These are phyloP conservation scores for Suhomyces xylopsoci DNA, from an alignment of 805 yeast species.

Conservation along the genomic window DNA sequence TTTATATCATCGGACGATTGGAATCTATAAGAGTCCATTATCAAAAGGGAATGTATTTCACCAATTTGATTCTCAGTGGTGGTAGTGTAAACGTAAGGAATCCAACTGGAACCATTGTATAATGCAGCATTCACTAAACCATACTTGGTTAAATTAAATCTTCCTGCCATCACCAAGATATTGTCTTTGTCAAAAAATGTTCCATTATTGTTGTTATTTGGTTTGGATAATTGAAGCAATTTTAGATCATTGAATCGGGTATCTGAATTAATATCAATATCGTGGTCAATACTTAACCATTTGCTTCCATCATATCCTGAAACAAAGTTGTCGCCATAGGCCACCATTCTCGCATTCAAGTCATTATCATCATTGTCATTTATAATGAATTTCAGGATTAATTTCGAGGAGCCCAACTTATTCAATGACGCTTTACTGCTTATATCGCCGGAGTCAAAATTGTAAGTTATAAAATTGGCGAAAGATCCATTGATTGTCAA, in stretches of 20 bases:
- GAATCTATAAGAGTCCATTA: constrained; percentile 32
- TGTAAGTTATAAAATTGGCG: constrained; percentile 50
- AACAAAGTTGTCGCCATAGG: constrained; percentile 33
- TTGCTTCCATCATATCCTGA: constrained; percentile 44
- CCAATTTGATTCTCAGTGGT: constrained; percentile 22
- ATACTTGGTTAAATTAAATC: constrained; percentile 43
- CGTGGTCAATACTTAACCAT: constrained; percentile 46
- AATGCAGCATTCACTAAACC: constrained; percentile 62
- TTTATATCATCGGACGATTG: constrained; percentile 35
- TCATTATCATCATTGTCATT: constrained; percentile 37
- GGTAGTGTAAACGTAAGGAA: constrained; percentile 54
- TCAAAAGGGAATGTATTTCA: constrained; percentile 26
- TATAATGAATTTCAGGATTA: constrained; percentile 42
- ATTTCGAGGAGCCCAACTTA: constrained; percentile 16
- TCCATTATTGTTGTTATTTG: constrained; percentile 27
- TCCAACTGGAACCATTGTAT: constrained; percentile 66
- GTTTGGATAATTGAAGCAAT: constrained; percentile 34
- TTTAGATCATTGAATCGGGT: constrained; percentile 44
- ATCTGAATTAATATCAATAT: constrained; percentile 25
- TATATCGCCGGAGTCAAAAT: constrained; percentile 42
- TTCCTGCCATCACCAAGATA: constrained; percentile 58
- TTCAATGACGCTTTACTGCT: constrained; percentile 19
- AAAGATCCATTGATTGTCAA: constrained; percentile 38
- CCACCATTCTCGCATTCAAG: constrained; percentile 39
- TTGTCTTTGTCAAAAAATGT: constrained; percentile 42